Conservation (phyloP, 176 grass and related monocot species). For the Hordeum vulgare region DNA sequence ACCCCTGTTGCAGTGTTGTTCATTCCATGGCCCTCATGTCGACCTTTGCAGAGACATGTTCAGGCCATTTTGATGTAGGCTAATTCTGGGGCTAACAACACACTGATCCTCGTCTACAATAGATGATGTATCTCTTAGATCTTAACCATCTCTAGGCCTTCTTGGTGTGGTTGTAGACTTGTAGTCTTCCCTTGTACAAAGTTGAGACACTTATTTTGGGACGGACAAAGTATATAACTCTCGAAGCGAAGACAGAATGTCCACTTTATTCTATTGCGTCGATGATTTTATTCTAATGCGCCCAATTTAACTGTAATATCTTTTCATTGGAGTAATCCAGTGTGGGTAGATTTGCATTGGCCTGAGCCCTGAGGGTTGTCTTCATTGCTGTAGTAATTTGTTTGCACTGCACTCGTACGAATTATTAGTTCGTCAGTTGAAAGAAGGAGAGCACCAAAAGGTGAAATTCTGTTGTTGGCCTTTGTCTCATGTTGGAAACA, state of each 20-base stretch:
- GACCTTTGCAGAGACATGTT: slow-evolving; percentile 12
- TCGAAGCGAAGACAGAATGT: slow-evolving; percentile 7
- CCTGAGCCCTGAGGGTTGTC: background rate
- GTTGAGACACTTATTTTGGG: no score
- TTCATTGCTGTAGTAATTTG: background rate
- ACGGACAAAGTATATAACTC: no score
- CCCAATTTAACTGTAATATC: background rate
- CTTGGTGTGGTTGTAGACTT: slow-evolving; percentile 15
- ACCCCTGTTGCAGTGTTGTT: slow-evolving; percentile 17
- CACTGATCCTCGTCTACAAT: background rate
- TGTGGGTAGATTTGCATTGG: background rate
- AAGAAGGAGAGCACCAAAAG: background rate
- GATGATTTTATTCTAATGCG: background rate
- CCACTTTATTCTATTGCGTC: background rate
- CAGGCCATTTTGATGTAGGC: slow-evolving; percentile 17
- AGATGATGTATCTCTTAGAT: slow-evolving; percentile 19
- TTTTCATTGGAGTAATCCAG: background rate
- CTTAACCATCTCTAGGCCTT: slow-evolving; percentile 18
- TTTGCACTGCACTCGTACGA: background rate
- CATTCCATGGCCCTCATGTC: slow-evolving; percentile 4
- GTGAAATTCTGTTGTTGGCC: background rate
- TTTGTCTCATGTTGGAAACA: background rate
- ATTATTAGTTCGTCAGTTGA: background rate
- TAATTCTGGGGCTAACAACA: slow-evolving; percentile 43
- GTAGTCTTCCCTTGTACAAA: slow-evolving; percentile 15